Evolutionary conservation across 1,284 basidiomycete species (phyloP), one percentile per base, ranked within the genome.

Genomic region (Heterobasidion annosum): DNA sequence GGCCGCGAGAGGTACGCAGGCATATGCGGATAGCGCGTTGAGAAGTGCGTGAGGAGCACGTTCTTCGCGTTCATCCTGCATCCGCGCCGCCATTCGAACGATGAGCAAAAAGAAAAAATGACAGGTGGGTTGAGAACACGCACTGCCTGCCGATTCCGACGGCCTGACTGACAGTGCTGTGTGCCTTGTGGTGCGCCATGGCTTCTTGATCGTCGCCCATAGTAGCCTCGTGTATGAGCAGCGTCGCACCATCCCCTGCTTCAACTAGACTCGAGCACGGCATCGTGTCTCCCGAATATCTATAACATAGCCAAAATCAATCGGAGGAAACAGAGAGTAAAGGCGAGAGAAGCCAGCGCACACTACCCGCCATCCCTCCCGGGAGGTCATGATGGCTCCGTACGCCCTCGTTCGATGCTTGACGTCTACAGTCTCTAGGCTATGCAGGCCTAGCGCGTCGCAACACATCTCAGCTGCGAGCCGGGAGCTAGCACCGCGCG

Each of bases 171-270:
- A 93, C 82, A 0, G 94, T 98, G 59, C 88, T 92, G 67, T 98
- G 95, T 0, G 86, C 86, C 71, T 97, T 98, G 46, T 70, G 69
- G 1, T 65, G 66, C 0, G 95, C 95, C 68, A 91, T 70, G 44
- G 85, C 82, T 47, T 76, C 79, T 61, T 91, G 76, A 55, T 84
- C 83, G 59, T 93, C 86, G 3, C 82, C 85, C 77, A 98, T 85
- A 2, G 93, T 93, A 0, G 95, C 92, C 68, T 98, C 95, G 65
- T 98, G 95, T 47, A 98, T 94, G 37, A 98, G 75, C 6, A 98
- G 68, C 0, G 91, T 93, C 0, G 89, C 85, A 53, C 76, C 73
- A 50, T 75, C 63, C 0, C 89, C 93, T 0, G 83, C 85, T 43
- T 75, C 67, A 25, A 87, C 81, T 3, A 98, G 75, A 18, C 74